Evolutionary conservation across 2,329 filamentous ascomycete species (phyloP).

Genomic region (Fusarium sp.): DNA sequence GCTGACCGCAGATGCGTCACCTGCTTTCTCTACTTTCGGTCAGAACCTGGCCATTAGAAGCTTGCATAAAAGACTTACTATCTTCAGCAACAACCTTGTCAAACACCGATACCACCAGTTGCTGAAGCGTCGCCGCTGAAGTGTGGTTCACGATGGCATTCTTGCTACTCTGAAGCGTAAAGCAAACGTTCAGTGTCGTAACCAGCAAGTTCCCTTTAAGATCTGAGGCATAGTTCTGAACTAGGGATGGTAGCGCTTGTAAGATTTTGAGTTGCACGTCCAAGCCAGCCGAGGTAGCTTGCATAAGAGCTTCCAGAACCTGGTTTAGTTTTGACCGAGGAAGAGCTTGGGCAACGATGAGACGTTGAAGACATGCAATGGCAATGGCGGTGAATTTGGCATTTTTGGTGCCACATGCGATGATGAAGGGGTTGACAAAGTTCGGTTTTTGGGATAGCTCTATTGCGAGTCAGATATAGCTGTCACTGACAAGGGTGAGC

Average conservation of each 20-base stretch:
- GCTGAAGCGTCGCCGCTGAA: constrained; percentile 94
- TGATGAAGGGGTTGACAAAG: constrained; percentile 94
- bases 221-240: constrained; percentile 91
- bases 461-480: constrained; percentile 57
- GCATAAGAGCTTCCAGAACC: constrained; percentile 88
- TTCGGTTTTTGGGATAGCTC: constrained; percentile 85
- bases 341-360: constrained; percentile 86
- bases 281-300: constrained; percentile 83
- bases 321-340: constrained; percentile 85
- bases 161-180: constrained; percentile 90
- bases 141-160: constrained; percentile 96
- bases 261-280: constrained; percentile 97
- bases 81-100: constrained; percentile 91
- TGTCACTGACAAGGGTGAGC: constrained; percentile 23
- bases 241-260: constrained; percentile 87
- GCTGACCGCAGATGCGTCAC: constrained; percentile 71
- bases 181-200: constrained; percentile 89
- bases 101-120: constrained; percentile 92
- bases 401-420: constrained; percentile 93
- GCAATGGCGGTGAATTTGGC: constrained; percentile 90
- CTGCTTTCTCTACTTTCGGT: constrained; percentile 55
- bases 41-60: constrained; percentile 14
- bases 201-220: constrained; percentile 86
- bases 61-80: constrained; percentile 63
- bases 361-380: constrained; percentile 88